Conservation (phyloP, 768 basidiomycete genomes). For the Mycena galopus region DNA sequence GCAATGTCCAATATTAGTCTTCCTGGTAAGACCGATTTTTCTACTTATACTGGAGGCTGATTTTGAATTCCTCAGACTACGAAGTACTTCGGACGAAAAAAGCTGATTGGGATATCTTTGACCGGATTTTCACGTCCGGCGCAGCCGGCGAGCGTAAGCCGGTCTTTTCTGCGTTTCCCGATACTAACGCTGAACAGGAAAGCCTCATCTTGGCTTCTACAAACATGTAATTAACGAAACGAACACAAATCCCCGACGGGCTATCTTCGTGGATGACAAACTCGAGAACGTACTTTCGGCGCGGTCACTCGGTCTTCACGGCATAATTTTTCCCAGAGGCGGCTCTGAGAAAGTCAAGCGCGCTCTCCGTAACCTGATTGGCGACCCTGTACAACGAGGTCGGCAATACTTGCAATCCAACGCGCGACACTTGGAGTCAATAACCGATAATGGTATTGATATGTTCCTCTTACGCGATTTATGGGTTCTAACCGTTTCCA, state of each 20-base stretch:
- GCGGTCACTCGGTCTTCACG: slow-evolving; percentile 67
- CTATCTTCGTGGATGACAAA: slow-evolving; percentile 73
- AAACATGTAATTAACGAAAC: slow-evolving; percentile 60
- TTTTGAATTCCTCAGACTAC: no score
- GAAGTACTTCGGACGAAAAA: slow-evolving; percentile 58
- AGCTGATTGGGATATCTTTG: slow-evolving; percentile 64
- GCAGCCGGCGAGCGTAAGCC: slow-evolving; percentile 68
- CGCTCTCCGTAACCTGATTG: slow-evolving; percentile 60
- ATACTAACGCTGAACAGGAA: slow-evolving; percentile 8
- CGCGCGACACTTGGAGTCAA: slow-evolving; percentile 57
- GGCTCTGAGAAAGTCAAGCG: slow-evolving; percentile 55
- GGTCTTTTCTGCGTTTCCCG: neutral
- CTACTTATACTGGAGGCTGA: no score
- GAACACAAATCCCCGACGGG: slow-evolving; percentile 57
- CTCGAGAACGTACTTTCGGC: slow-evolving; percentile 70
- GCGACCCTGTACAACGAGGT: slow-evolving; percentile 61
- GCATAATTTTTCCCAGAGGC: slow-evolving; percentile 61
- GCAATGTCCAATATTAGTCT: slow-evolving; percentile 73
- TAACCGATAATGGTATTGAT: slow-evolving; percentile 56
- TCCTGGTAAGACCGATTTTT: no score
- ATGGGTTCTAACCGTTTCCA: neutral
- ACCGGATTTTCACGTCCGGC: slow-evolving; percentile 65
- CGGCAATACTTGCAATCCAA: slow-evolving; percentile 54
- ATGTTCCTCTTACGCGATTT: neutral
- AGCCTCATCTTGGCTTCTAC: slow-evolving; percentile 59